These are phyloP conservation scores for Priceomyces carsonii DNA, from an alignment of 805 yeast species.

Conservation along the genomic window DNA sequence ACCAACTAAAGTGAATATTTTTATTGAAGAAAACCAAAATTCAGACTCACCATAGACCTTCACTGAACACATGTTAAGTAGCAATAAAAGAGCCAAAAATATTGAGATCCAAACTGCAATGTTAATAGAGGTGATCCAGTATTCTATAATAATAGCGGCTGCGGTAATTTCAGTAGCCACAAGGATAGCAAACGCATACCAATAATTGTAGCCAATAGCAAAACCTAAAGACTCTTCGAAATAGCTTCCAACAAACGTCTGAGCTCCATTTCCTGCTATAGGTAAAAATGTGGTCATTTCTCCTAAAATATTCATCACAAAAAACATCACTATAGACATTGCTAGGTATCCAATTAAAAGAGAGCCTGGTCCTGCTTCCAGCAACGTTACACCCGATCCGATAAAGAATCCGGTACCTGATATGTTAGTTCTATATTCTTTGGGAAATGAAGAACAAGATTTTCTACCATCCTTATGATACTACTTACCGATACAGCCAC, in stretches of 20 bases:
- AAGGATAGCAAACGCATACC: conserved; percentile 19
- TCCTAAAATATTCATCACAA: conserved; percentile 17
- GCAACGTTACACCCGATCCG: conserved; percentile 23
- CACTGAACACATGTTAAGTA: conserved; percentile 17
- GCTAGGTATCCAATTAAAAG: conserved; percentile 38
- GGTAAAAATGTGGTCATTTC: conserved; percentile 20
- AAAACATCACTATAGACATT: conserved; percentile 18
- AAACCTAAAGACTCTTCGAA: conserved; percentile 15
- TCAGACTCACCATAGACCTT: conserved; percentile 23
- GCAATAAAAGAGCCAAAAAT: conserved; percentile 26
- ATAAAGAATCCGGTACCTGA: conserved; percentile 21
- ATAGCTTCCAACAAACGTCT: conserved; percentile 9
- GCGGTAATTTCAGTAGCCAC: conserved; percentile 25
- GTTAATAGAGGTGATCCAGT: conserved; percentile 27
- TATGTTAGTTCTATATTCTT: not conserved
- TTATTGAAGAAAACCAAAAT: conserved; percentile 20
- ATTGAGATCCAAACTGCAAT: conserved; percentile 49
- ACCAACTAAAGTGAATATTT: conserved; percentile 18
- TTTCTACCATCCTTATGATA: too few species aligned
- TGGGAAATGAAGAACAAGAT: too few species aligned
- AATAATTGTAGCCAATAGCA: conserved; percentile 20
- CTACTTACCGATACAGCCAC: conserved; percentile 13
- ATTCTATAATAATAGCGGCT: conserved; percentile 19
- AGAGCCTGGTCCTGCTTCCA: conserved; percentile 37
- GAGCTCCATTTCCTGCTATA: conserved; percentile 18